phyloP scores from a whole-genome alignment of 1,284 basidiomycete species.

The Cryptococcus sp. region DNA sequence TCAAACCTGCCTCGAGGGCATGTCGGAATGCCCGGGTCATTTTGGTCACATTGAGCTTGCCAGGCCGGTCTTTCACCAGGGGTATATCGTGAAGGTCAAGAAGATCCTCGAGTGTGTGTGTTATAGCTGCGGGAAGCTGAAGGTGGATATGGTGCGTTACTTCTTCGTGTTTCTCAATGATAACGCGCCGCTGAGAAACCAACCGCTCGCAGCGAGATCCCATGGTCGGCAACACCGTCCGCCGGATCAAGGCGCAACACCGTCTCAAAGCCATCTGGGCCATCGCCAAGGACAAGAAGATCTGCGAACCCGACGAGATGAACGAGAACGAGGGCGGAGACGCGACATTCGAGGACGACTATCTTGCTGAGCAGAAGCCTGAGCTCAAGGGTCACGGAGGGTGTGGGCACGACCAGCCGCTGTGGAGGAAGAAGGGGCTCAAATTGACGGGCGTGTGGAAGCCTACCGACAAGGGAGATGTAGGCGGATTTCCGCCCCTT shows the following conservation, averaged over 20 bases:
- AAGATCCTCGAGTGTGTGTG: slow-evolving; percentile 99
- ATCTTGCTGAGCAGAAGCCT: slow-evolving; percentile 43
- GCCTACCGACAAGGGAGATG: slow-evolving; percentile 81
- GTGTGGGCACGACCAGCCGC: slow-evolving; percentile 89
- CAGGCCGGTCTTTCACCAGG: slow-evolving; percentile 93
- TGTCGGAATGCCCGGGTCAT: slow-evolving; percentile 97
- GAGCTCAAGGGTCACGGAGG: slow-evolving; percentile 74
- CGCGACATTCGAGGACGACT: slow-evolving; percentile 63
- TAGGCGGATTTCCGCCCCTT: slow-evolving; percentile 6
- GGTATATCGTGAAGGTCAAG: slow-evolving; percentile 98
- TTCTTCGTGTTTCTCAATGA: slow-evolving; percentile 26
- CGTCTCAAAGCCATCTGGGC: slow-evolving; percentile 83
- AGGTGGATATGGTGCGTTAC: slow-evolving; percentile 89
- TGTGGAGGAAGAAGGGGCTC: slow-evolving; percentile 88
- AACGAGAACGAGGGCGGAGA: slow-evolving; percentile 68
- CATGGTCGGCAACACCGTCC: slow-evolving; percentile 75
- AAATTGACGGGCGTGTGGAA: slow-evolving; percentile 97
- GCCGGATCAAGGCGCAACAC: slow-evolving; percentile 79
- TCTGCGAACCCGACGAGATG: slow-evolving; percentile 69
- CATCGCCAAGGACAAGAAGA: slow-evolving; percentile 62
- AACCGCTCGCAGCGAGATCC: slow-evolving; percentile 68
- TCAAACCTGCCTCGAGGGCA: slow-evolving; percentile 98
- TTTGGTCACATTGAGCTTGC: slow-evolving; percentile 99
- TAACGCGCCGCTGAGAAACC: neutral
- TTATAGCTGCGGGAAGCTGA: slow-evolving; percentile 96